Evolutionary conservation across 1,139 yeast genomes (phyloP).

Genomic region (Meyerozyma elateridarum): DNA sequence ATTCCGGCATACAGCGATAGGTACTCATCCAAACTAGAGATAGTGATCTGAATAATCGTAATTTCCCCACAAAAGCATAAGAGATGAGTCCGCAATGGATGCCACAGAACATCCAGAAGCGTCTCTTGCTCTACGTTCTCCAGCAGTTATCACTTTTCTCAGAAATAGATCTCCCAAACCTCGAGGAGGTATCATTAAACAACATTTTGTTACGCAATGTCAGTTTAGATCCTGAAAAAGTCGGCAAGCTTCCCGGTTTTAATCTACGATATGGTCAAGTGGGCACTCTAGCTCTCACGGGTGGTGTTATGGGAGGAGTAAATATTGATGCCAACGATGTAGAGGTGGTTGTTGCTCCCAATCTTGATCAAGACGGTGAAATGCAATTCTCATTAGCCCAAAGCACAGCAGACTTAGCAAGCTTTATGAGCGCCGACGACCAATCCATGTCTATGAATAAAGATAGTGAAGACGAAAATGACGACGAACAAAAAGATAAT

Average conservation of each 20-base stretch:
- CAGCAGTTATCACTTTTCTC: constrained; percentile 83
- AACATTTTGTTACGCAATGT: constrained; percentile 54
- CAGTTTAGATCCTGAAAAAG: constrained; percentile 66
- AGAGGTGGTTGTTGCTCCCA: constrained; percentile 52
- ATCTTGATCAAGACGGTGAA: constrained; percentile 28
- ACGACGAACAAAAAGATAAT: constrained; percentile 13
- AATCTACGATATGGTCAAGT: constrained; percentile 61
- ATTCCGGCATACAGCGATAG: too few relatives aligned
- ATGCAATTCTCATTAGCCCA: constrained; percentile 50
- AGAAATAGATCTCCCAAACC: constrained; percentile 71
- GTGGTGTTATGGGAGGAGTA: constrained; percentile 63
- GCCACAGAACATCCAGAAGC: constrained; percentile 78
- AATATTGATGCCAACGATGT: constrained; percentile 54
- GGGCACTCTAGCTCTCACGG: constrained; percentile 44
- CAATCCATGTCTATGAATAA: constrained; percentile 6
- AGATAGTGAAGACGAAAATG: constrained; percentile 13
- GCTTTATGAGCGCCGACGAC: constrained; percentile 46
- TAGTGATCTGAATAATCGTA: too few relatives aligned
- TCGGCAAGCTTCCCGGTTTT: constrained; percentile 61
- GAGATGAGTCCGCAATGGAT: constrained; percentile 68
- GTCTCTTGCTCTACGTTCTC: constrained; percentile 71
- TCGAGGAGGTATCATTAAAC: constrained; percentile 69
- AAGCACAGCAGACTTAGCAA: constrained; percentile 62
- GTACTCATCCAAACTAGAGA: too few relatives aligned
- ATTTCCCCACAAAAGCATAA: not conserved